A percentile compares a stretch with the other conserved stretches of the same genome.
Conservation (phyloP, 192 early-diverging fungal genomes). For the Haplosporangium gracile region DNA sequence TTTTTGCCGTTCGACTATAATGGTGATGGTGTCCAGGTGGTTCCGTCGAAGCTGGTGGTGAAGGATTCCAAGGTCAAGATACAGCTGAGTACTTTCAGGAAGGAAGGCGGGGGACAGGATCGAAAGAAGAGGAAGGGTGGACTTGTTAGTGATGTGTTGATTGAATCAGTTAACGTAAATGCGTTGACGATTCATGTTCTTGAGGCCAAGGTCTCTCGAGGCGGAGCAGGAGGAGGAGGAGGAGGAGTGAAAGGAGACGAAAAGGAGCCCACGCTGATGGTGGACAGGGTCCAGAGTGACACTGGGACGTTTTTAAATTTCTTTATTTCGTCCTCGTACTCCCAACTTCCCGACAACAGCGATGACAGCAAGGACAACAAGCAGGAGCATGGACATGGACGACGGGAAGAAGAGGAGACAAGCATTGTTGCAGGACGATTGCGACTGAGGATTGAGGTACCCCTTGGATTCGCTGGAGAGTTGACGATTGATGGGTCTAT, state of each 20-base stretch:
- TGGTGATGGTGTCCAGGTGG: neutral
- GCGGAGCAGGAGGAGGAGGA: neutral
- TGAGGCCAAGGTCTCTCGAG: neutral
- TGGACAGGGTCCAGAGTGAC: neutral
- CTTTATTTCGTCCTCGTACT: neutral
- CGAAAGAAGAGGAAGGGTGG: neutral
- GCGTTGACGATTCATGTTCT: neutral
- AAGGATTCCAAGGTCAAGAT: neutral
- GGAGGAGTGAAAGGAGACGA: no score
- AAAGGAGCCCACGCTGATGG: neutral
- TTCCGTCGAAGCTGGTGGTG: neutral
- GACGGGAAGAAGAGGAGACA: neutral
- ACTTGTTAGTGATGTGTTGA: neutral
- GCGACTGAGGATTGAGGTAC: neutral
- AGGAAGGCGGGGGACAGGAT: neutral
- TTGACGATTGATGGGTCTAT: neutral
- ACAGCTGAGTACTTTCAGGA: neutral
- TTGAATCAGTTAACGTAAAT: neutral
- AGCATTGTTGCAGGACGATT: neutral
- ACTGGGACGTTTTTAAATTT: slow-evolving; percentile 2
- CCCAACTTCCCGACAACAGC: neutral
- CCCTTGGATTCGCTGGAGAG: neutral
- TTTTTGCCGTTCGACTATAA: neutral
- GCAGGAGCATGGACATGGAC: neutral
- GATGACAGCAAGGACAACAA: neutral